Evolutionary conservation across 345 rosid genomes (phyloP).

Genomic region (Stellera chamaejasme): DNA sequence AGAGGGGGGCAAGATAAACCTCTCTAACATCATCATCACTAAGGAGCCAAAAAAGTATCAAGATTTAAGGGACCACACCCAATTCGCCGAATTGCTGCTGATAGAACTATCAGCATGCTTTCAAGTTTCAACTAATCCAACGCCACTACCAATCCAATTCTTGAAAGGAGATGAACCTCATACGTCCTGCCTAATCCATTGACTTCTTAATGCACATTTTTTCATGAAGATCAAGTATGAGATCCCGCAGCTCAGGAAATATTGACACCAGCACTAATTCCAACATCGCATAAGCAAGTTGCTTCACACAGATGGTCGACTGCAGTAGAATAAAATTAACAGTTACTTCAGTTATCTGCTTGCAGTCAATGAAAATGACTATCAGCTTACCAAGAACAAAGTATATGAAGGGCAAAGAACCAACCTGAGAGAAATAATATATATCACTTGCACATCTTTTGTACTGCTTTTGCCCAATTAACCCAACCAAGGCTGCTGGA

Average conservation of each 20-base stretch:
- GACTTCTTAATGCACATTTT: slow-evolving; percentile 17
- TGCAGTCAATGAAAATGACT: too few relatives aligned
- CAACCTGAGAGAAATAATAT: slow-evolving; percentile 91
- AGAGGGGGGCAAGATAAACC: too few relatives aligned
- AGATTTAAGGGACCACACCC: too few relatives aligned
- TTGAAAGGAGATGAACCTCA: too few relatives aligned
- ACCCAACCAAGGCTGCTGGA: slow-evolving; percentile 82
- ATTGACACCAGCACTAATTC: slow-evolving; percentile 57
- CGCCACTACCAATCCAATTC: too few relatives aligned
- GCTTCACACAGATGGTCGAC: slow-evolving; percentile 83
- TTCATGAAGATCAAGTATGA: slow-evolving; percentile 48
- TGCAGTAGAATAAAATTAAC: slow-evolving; percentile 16
- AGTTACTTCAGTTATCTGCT: too few relatives aligned
- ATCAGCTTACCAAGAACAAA: background rate
- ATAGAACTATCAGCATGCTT: too few relatives aligned
- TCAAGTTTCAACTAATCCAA: too few relatives aligned
- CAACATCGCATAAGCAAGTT: slow-evolving; percentile 59
- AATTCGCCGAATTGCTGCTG: too few relatives aligned
- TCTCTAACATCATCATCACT: too few relatives aligned
- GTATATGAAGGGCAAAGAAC: background rate
- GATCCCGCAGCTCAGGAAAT: slow-evolving; percentile 72
- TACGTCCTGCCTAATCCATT: too few relatives aligned
- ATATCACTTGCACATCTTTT: slow-evolving; percentile 91
- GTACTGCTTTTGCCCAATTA: slow-evolving; percentile 88
- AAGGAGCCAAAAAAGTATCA: too few relatives aligned